Base-by-base conservation (phyloP, 495 filamentous ascomycete species). In the Pseudoneurospora amorphoporcata region DNA sequence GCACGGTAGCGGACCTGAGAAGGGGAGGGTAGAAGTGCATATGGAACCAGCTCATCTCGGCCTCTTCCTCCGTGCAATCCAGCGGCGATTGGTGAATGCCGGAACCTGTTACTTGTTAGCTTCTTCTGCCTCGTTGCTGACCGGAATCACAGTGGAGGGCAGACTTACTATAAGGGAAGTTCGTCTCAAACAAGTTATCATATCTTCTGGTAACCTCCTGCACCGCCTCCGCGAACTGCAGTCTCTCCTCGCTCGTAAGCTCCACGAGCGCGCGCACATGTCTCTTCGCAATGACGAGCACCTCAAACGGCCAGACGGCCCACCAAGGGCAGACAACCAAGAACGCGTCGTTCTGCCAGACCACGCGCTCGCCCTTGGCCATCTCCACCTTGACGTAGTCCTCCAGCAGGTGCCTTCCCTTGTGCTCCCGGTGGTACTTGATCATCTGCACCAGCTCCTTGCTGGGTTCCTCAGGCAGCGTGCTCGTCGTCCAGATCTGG, bases 1-100 rank as follows among this genome's bases (percentile, higher is more conserved):
- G 89, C 40, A 99, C 96, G 6, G 92, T 95, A 12, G 95, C 95
- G 73, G 94, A 97, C 58, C 95, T 89, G 74, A 99, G 86, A 45
- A 99, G 84, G 8, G 95, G 95, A 17, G 95, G 95, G 81, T 97
- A 98, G 81, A 98, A 99, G 82, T 99, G 95, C 83, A 99, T 88
- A 79, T 99, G 95, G 79, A 99, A 88, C 85, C 97, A 92, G 69
- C 92, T 93, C 17, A 89, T 87, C 77, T 96, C 92, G 40, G 93
- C 86, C 80, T 98, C 94, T 75, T 97, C 92, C 16, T 88, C 86
- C 4, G 89, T 90, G n/a, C 92, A 94, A 43, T 94, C 89, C 6
- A 99, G 84, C 10, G 95, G 96, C 39, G 95, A 94, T 83, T 99
- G 95, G 81, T 99, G 95, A 68, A 99, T 89, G 19, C 95, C 95